These are phyloP conservation scores for Diplotaxis tenuifolia DNA, from an alignment of 345 rosid genomes.

Conservation along the genomic window DNA sequence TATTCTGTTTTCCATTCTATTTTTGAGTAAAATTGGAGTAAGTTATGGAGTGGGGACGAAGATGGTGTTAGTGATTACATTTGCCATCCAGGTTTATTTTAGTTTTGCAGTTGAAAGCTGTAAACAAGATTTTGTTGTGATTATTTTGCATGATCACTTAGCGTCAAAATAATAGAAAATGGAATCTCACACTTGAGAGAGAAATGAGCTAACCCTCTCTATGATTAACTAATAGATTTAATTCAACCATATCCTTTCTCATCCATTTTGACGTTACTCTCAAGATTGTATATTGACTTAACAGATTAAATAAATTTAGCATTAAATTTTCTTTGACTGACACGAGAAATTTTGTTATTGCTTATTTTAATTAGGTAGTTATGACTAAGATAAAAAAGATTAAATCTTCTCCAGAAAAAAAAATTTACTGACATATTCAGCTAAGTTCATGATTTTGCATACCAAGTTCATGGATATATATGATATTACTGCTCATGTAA, in stretches of 20 bases:
- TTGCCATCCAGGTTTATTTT: neutral
- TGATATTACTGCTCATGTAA: neutral
- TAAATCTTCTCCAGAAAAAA: neutral
- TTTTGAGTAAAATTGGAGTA: too few species aligned
- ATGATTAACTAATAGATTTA: neutral
- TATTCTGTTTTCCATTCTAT: too few species aligned
- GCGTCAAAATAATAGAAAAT: neutral
- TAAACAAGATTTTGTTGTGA: neutral
- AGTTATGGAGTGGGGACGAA: too few species aligned
- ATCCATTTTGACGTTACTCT: neutral
- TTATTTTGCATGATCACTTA: neutral
- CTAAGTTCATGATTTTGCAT: neutral
- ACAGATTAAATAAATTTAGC: neutral
- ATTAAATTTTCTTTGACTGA: constrained; percentile 4
- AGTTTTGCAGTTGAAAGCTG: neutral
- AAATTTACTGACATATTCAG: neutral
- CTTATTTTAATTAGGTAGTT: neutral
- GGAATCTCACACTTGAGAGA: neutral
- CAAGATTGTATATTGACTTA: neutral
- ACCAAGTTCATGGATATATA: neutral
- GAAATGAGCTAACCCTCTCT: neutral
- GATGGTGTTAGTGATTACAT: too few species aligned
- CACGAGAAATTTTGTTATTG: neutral
- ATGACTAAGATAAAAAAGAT: neutral
- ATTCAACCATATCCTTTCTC: neutral